Conservation (phyloP, 1,284 basidiomycete genomes). For the Leccinum fuscescens region DNA sequence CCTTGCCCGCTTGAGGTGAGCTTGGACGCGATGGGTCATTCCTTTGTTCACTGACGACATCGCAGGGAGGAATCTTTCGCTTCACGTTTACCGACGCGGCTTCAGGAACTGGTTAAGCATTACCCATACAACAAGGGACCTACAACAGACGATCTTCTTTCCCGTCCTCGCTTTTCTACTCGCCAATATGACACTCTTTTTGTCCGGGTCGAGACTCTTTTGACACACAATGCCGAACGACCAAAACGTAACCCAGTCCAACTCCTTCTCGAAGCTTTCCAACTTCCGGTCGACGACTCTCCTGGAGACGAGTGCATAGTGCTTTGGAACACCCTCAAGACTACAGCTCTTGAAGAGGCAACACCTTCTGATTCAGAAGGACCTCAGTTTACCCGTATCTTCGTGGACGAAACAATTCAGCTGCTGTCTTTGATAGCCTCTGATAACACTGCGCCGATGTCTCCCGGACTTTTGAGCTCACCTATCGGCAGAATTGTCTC, state of each 20-base stretch:
- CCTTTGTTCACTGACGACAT: conserved; percentile 5
- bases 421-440: conserved; percentile 30
- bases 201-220: conserved; percentile 57
- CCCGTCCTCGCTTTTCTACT: conserved; percentile 64
- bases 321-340: conserved; percentile 55
- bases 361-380: conserved; percentile 18
- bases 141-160: conserved; percentile 45
- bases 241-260: conserved; percentile 54
- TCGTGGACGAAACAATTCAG: conserved; percentile 68
- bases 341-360: conserved; percentile 30
- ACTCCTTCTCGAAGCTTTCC: conserved; percentile 61
- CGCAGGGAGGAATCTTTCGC: conserved; percentile 56
- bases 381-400: conserved; percentile 44
- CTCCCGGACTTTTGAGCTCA: conserved; percentile 22
- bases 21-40: background rate
- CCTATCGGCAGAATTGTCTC: conserved; percentile 23
- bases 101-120: conserved; percentile 62
- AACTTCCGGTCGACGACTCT: conserved; percentile 36
- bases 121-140: conserved; percentile 58
- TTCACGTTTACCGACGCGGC: conserved; percentile 61
- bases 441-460: conserved; percentile 13
- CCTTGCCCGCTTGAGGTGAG: conserved; percentile 64
- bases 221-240: conserved; percentile 36
- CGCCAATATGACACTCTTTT: conserved; percentile 59
- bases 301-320: conserved; percentile 37